A percentile compares a stretch with the other conserved stretches of the same genome.
Conservation (phyloP, 805 yeast species). For the Myxozyma geophila region DNA sequence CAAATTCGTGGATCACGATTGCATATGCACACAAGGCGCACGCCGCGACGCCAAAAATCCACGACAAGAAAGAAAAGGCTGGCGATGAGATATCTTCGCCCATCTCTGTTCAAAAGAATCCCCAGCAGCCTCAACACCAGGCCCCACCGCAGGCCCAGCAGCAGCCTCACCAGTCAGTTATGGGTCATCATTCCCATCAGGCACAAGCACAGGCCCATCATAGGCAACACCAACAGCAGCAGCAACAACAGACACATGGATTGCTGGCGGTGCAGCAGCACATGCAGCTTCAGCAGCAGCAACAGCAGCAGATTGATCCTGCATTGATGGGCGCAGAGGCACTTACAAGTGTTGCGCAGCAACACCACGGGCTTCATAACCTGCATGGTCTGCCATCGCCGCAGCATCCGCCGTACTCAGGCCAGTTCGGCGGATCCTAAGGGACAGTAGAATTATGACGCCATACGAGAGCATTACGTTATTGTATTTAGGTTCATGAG, state of each 20-base stretch:
- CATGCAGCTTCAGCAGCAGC: conserved; percentile 22
- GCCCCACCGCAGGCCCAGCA: background rate
- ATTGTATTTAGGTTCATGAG: too few relatives aligned
- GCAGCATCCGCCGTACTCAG: conserved; percentile 4
- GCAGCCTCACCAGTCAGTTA: background rate
- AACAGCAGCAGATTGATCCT: conserved; percentile 24
- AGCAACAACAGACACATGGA: conserved; percentile 4
- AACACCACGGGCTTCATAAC: conserved; percentile 10
- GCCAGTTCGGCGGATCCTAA: conserved; percentile 9
- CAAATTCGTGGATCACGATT: conserved; percentile 34
- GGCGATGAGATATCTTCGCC: background rate
- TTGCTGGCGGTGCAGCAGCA: conserved; percentile 13
- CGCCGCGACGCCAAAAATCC: conserved; percentile 33
- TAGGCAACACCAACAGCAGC: conserved; percentile 3
- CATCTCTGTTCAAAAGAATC: background rate
- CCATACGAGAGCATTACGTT: background rate
- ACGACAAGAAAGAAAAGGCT: conserved; percentile 24
- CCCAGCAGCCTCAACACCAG: conserved; percentile 4
- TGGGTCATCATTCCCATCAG: conserved; percentile 9
- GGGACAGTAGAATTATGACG: background rate
- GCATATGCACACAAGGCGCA: conserved; percentile 32
- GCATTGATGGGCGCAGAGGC: conserved; percentile 30
- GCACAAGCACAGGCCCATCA: conserved; percentile 8
- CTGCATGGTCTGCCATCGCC: conserved; percentile 7
- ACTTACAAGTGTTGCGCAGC: conserved; percentile 18